phyloP scores from a whole-genome alignment of 345 rosid species.

The Mangifera indica region DNA sequence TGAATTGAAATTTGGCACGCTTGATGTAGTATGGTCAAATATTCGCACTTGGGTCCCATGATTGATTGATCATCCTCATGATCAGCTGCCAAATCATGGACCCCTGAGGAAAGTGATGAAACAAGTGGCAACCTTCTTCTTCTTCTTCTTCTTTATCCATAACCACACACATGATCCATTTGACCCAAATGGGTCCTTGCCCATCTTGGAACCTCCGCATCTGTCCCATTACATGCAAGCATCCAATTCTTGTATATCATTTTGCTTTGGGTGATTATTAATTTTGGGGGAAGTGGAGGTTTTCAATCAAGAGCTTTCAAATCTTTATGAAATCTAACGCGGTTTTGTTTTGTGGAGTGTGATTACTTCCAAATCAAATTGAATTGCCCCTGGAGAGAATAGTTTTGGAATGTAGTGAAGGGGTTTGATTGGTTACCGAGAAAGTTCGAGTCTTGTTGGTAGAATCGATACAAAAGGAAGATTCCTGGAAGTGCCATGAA shows the following conservation, averaged over 20 bases:
- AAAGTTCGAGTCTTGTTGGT: background rate
- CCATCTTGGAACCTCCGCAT: background rate
- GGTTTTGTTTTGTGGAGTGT: too few species aligned
- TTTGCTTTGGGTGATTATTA: too few species aligned
- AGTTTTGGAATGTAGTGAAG: background rate
- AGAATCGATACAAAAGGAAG: background rate
- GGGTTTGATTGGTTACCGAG: background rate
- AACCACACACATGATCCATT: conserved; percentile 5
- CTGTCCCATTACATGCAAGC: background rate
- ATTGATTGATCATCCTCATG: background rate
- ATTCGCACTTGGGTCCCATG: background rate
- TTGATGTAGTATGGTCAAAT: background rate
- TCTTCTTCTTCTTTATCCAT: background rate
- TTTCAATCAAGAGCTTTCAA: too few species aligned
- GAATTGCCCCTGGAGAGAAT: background rate
- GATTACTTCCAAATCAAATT: background rate
- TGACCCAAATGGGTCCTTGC: background rate
- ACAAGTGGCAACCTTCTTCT: background rate
- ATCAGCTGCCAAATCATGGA: background rate
- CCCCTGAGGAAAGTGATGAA: background rate
- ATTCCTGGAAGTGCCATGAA: conserved; percentile 12
- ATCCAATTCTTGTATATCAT: too few species aligned
- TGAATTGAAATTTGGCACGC: background rate
- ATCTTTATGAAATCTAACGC: too few species aligned
- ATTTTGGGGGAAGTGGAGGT: too few species aligned